Evolutionary conservation across 352 stramenopile genomes (phyloP), one percentile per base, ranked within the genome.

Genomic region (Globisporangium mamillatum): DNA sequence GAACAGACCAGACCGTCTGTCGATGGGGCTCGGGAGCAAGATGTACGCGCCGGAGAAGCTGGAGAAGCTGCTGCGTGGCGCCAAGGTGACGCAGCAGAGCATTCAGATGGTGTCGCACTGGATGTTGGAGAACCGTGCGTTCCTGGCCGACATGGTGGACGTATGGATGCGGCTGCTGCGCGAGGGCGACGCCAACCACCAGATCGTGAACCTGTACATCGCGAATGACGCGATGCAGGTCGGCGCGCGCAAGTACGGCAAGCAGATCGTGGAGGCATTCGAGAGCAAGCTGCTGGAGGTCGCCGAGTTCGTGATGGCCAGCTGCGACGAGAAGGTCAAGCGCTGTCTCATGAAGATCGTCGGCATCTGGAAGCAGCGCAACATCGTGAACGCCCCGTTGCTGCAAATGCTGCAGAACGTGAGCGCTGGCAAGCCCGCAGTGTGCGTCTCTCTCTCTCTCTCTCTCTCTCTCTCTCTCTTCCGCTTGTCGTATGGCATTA

Each of bases 181-280:
- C 46, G 77, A 86, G 58, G 71, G 75, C 53, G 75, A 88, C 14
- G 70, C 88, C 12, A 73, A 78, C 36, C 81, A 93, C 69, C 86
- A 95, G 78, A 88, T 95, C 75, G 86, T 92, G 63, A 86, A 85
- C 50, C 68, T 95, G 1, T 95, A 95, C 73, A 80, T 95, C 44
- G 88, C 88, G 53, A 95, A 95, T 69, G 88, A 95, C 67, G 82
- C 83, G 12, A 93, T 95, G 82, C 88, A 95, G 66, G 83, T 92
- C 24, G 88, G 88, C 60, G 84, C 83, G 66, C 88, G 88, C 76
- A 91, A 90, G 74, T 92, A 85, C 66, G 88, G 88, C 48, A 86
- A 86, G 25, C 72, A 89, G 52, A 84, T 94, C 34, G 74, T 85
- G 10, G 75, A 85, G 18, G 67, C 76, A 4, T 95, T 93, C 60